phyloP scores from a whole-genome alignment of 2,329 filamentous ascomycete genomes.

The Penicillium expansum region DNA sequence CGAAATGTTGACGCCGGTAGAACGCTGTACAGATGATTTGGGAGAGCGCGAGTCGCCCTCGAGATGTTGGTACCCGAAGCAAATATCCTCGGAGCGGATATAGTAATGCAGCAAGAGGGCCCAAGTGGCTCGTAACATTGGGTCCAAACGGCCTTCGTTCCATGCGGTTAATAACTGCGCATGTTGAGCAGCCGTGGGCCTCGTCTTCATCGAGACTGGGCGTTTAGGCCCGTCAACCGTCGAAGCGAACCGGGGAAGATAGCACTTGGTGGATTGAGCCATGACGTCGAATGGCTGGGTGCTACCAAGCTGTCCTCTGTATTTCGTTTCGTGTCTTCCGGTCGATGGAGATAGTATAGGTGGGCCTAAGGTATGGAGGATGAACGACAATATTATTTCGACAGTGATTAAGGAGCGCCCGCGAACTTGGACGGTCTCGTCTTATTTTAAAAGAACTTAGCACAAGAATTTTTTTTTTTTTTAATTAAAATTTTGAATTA shows the following conservation, averaged over 20 bases:
- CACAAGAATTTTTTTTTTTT: conserved; percentile 1
- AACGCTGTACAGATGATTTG: conserved; percentile 21
- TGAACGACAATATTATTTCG: conserved; percentile 15
- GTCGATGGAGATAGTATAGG: neutral
- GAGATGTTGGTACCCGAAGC: conserved; percentile 45
- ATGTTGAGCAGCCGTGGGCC: conserved; percentile 29
- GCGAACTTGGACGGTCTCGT: conserved; percentile 17
- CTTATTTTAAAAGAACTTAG: conserved; percentile 21
- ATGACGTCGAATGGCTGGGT: conserved; percentile 15
- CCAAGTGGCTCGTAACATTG: conserved; percentile 45
- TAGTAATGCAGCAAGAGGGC: conserved; percentile 47
- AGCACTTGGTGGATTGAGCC: conserved; percentile 34
- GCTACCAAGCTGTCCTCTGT: neutral
- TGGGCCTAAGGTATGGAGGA: neutral
- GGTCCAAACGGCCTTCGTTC: conserved; percentile 25
- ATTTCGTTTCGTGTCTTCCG: neutral
- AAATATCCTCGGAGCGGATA: conserved; percentile 47
- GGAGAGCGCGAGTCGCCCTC: conserved; percentile 20
- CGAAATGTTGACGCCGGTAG: conserved; percentile 16
- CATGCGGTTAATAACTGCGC: conserved; percentile 33
- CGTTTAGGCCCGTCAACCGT: conserved; percentile 31
- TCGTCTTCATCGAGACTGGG: conserved; percentile 37
- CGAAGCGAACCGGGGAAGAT: conserved; percentile 36
- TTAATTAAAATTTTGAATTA: neutral
- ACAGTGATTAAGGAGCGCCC: neutral